A percentile compares a stretch with the other conserved stretches of the same genome.
Evolutionary conservation across 192 early-diverging fungal species (phyloP).

Genomic region (Backusella australiensis): DNA sequence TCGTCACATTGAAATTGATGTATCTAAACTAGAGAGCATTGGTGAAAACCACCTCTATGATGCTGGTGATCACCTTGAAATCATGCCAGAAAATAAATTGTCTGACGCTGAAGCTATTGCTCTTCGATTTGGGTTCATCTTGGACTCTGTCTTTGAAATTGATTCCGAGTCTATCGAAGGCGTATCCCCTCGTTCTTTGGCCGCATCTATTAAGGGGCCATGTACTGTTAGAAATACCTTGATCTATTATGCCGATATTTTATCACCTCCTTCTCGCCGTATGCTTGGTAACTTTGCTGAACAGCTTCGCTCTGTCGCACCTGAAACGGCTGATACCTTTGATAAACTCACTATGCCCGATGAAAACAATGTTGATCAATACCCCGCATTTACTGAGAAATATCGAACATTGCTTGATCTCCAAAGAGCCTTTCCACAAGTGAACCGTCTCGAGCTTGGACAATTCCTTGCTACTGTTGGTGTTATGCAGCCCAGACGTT

Average conservation of each 20-base stretch:
- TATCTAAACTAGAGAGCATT: background rate
- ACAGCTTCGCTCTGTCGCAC: constrained; percentile 30
- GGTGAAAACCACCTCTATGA: constrained; percentile 20
- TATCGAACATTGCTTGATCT: constrained; percentile 50
- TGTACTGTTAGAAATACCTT: constrained; percentile 48
- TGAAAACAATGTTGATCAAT: constrained; percentile 28
- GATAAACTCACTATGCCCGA: constrained; percentile 31
- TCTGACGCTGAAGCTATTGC: constrained; percentile 43
- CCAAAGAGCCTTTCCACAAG: constrained; percentile 37
- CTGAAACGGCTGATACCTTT: constrained; percentile 35
- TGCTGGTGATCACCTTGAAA: constrained; percentile 57
- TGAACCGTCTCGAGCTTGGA: constrained; percentile 32
- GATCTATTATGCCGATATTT: constrained; percentile 46
- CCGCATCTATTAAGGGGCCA: constrained; percentile 37
- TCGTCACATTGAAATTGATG: constrained; percentile 41
- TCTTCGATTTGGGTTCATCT: constrained; percentile 41
- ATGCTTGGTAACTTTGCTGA: constrained; percentile 39
- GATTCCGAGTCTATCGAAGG: constrained; percentile 14
- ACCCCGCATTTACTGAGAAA: constrained; percentile 38
- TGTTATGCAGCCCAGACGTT: constrained; percentile 77
- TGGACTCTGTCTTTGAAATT: constrained; percentile 52
- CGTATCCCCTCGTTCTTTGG: constrained; percentile 46
- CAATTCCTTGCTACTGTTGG: constrained; percentile 42
- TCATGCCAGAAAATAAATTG: constrained; percentile 40
- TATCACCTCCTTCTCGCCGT: constrained; percentile 39